Conservation (phyloP, 2,329 filamentous ascomycete genomes). For the Chaetomium sp. region DNA sequence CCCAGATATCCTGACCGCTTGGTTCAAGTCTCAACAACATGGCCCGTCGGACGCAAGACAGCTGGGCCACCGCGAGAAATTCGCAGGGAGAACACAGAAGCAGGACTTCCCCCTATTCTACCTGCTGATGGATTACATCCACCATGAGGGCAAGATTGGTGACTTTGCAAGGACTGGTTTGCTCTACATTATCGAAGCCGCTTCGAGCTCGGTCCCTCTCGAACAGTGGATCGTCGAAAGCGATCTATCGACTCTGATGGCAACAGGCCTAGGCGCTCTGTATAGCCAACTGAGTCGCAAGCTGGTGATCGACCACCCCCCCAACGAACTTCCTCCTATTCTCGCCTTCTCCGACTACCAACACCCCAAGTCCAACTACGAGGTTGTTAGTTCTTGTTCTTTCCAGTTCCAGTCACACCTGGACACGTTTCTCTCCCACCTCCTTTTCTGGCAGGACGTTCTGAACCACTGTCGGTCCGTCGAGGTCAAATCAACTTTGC, state of each 20-base stretch:
- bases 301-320: slow-evolving; percentile 76
- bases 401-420: slow-evolving; percentile 81
- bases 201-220: slow-evolving; percentile 76
- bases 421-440: slow-evolving; percentile 89
- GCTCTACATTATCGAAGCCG: slow-evolving; percentile 93
- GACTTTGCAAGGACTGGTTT: slow-evolving; percentile 95
- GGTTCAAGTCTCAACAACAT: slow-evolving; percentile 71
- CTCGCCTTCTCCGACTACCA: slow-evolving; percentile 87
- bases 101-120: slow-evolving; percentile 97
- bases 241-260: slow-evolving; percentile 95
- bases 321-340: slow-evolving; percentile 76
- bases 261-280: slow-evolving; percentile 82
- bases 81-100: slow-evolving; percentile 82
- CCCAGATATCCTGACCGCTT: slow-evolving; percentile 81
- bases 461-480: slow-evolving; percentile 90
- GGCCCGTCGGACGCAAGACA: slow-evolving; percentile 44
- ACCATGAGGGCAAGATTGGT: slow-evolving; percentile 89
- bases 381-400: slow-evolving; percentile 74
- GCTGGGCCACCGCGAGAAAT: slow-evolving; percentile 70
- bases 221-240: slow-evolving; percentile 98
- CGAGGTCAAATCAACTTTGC: slow-evolving; percentile 87
- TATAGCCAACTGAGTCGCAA: slow-evolving; percentile 72
- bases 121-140: slow-evolving; percentile 92
- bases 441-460: slow-evolving; percentile 98
- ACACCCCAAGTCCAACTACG: slow-evolving; percentile 67